Evolutionary conservation across 495 filamentous ascomycete species (phyloP).

Genomic region (Jackrogersella multiformis): DNA sequence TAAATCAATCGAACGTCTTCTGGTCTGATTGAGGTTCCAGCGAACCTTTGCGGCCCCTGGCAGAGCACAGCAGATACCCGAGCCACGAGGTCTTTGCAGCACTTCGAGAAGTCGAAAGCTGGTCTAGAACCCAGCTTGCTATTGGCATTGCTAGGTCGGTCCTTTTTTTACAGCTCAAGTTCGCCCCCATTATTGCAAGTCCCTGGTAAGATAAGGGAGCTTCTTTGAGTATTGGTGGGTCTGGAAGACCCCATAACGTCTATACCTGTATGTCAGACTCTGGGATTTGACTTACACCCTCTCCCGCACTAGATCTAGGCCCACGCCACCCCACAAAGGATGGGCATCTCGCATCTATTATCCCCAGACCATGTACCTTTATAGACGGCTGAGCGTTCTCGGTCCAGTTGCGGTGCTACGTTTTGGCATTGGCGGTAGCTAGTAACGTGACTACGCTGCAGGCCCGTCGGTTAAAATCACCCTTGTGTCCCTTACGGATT

Average conservation of each 20-base stretch:
- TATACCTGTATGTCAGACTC: constrained; percentile 35
- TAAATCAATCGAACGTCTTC: constrained; percentile 41
- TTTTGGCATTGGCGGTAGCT: constrained; percentile 22
- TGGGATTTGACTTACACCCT: constrained; percentile 28
- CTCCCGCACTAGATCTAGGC: constrained; percentile 36
- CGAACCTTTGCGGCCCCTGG: constrained; percentile 35
- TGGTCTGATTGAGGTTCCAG: constrained; percentile 37
- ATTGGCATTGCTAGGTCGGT: constrained; percentile 34
- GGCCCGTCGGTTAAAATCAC: constrained; percentile 37
- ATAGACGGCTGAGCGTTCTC: constrained; percentile 18
- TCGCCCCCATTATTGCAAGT: constrained; percentile 25
- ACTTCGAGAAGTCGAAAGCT: constrained; percentile 25
- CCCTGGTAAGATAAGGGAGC: constrained; percentile 32
- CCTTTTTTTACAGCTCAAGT: constrained; percentile 37
- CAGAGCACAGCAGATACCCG: constrained; percentile 20
- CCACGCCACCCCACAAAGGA: constrained; percentile 36
- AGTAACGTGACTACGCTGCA: constrained; percentile 41
- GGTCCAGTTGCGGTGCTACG: constrained; percentile 28
- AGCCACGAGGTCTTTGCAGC: constrained; percentile 35
- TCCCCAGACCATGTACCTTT: constrained; percentile 16
- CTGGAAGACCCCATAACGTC: constrained; percentile 30
- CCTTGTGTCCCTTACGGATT: constrained; percentile 28
- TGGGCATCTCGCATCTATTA: constrained; percentile 36
- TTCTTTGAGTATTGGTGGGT: constrained; percentile 17
- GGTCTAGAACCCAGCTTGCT: constrained; percentile 39